Evolutionary conservation across 2,329 filamentous ascomycete genomes (phyloP).

Genomic region (Calonectria pseudoturangicola): DNA sequence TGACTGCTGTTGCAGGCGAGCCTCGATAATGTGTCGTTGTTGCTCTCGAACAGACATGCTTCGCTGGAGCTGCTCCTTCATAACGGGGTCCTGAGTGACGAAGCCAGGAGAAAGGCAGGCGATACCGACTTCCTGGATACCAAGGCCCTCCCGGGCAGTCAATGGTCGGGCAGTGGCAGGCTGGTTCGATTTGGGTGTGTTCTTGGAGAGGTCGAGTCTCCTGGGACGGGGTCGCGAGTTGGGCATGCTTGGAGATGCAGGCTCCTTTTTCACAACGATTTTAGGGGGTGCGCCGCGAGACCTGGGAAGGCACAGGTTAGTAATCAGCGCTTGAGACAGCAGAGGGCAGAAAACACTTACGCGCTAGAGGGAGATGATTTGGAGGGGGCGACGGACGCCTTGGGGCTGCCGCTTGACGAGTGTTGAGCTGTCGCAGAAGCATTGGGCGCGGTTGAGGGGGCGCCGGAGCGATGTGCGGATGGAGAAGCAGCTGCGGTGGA

Average conservation of each 20-base stretch:
- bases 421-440: constrained; percentile 64
- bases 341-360: constrained; percentile 67
- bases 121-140: constrained; percentile 93
- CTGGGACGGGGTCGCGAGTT: constrained; percentile 84
- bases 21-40: constrained; percentile 95
- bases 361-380: constrained; percentile 76
- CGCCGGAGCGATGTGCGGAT: constrained; percentile 65
- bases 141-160: constrained; percentile 86
- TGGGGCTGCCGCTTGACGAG: constrained; percentile 74
- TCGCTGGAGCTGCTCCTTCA: constrained; percentile 95
- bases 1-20: constrained; percentile 89
- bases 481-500: constrained; percentile 63
- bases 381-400: constrained; percentile 60
- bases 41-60: constrained; percentile 96
- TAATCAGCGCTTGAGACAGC: constrained; percentile 37
- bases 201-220: constrained; percentile 85
- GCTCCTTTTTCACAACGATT: constrained; percentile 98
- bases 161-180: constrained; percentile 82
- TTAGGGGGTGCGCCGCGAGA: constrained; percentile 78
- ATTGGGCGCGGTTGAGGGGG: constrained; percentile 62
- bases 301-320: constrained; percentile 46
- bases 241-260: constrained; percentile 87
- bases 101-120: constrained; percentile 97
- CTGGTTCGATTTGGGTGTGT: constrained; percentile 70
- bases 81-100: constrained; percentile 94